phyloP scores from a whole-genome alignment of 306 rosid genomes.

The Sesbania bispinosa region DNA sequence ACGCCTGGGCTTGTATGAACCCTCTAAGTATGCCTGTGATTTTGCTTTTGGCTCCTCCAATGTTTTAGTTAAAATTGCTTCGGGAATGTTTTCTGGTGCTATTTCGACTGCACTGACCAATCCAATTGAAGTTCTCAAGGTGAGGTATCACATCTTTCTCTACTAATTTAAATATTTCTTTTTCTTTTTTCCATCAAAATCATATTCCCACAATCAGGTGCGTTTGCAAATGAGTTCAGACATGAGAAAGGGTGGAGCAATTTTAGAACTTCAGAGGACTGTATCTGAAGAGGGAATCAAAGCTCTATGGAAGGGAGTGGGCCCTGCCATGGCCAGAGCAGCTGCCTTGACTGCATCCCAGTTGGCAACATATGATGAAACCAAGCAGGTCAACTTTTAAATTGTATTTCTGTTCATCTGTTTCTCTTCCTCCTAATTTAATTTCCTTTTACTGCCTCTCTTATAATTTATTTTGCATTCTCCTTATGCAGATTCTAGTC shows the following conservation, averaged over 20 bases:
- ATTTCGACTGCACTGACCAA: conserved; percentile 83
- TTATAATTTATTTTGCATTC: conserved; percentile 15
- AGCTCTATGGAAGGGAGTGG: conserved; percentile 92
- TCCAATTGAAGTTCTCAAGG: conserved; percentile 94
- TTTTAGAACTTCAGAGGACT: conserved; percentile 55
- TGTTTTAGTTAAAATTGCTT: conserved; percentile 73
- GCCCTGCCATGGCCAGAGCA: conserved; percentile 97
- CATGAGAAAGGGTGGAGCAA: conserved; percentile 53
- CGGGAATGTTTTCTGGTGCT: conserved; percentile 84
- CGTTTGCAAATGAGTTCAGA: conserved; percentile 86
- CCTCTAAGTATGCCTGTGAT: conserved; percentile 79
- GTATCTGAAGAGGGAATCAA: conserved; percentile 72
- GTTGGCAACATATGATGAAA: conserved; percentile 86
- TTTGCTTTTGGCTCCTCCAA: conserved; percentile 80
- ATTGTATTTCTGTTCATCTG: background rate
- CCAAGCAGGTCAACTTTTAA: conserved; percentile 82
- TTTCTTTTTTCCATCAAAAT: conserved; percentile 20
- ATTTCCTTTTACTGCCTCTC: background rate
- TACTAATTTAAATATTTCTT: background rate
- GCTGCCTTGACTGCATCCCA: conserved; percentile 94
- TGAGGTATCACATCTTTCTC: conserved; percentile 25
- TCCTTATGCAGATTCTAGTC: conserved; percentile 60
- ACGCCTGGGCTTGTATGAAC: conserved; percentile 95
- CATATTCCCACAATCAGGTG: conserved; percentile 58
- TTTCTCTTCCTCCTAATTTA: background rate